Base-by-base conservation (phyloP, 1,284 basidiomycete species). In the Clitocybe nebularis region DNA sequence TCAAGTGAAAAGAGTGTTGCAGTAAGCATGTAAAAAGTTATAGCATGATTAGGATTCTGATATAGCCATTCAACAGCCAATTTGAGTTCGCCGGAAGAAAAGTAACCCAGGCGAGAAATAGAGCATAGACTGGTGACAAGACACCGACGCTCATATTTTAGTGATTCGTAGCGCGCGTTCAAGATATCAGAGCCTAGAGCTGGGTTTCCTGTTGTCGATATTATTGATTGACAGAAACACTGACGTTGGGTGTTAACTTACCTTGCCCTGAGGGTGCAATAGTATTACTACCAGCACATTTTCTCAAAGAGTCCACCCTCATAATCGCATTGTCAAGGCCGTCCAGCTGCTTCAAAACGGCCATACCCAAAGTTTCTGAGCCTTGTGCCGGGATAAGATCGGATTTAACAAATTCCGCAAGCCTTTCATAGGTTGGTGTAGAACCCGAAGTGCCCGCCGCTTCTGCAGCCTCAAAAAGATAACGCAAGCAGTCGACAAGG, bases 1-100 rank as follows among this genome's bases (percentile, higher is more conserved):
- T 91, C 85, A 49, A 94, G 77, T 0, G 79, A 74, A 30, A 76
- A 72, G 34, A 92, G 74, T 24, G 84, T 58, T 4, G 87, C 64
- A 0, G 81, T 73, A 40, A 94, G 75, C 43, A 91, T 58, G 62
- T 92, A 89, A 60, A 78, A 78, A 1, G 77, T 74, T 64, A 89
- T 75, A 14, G 79, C 60, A 47, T 90, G 83, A 40, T 75, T 75
- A 9, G 79, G 70, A 44, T 81, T 77, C 13, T 63, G 56, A 8
- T 75, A 65, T 5, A 89, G 69, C 83, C 85, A 88, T 41, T 85
- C 79, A 13, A 86, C 63, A 28, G 84, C 64, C 36, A 63, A 64
- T 47, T 77, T 74, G 20, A 89, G 60, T 51, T 89, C 84, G 41
- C 63, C 63, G 0, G 78, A 63, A 1, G 73, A 65, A 30, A 89